phyloP scores from a whole-genome alignment of 225 moss, liverwort and hornwort genomes.

The Straminergon stramineum region DNA sequence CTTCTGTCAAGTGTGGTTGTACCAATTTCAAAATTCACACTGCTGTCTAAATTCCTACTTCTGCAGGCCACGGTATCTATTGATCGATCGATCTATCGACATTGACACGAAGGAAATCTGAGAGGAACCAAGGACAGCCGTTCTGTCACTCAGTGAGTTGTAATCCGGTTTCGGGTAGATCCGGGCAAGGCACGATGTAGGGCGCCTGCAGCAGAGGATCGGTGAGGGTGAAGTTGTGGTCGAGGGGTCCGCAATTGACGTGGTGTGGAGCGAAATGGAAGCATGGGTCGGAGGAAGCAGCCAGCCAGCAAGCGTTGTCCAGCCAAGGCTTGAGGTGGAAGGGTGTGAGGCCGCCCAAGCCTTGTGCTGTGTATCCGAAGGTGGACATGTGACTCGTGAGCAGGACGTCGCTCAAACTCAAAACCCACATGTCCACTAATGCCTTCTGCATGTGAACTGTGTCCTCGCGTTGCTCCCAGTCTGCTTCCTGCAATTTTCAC shows the following conservation, averaged over 20 bases:
- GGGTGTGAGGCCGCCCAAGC: conserved; percentile 39
- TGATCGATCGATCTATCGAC: too few relatives aligned
- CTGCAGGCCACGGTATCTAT: not conserved
- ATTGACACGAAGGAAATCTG: not conserved
- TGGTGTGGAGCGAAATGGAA: conserved; percentile 54
- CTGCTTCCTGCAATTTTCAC: conserved; percentile 16
- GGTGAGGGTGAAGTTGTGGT: conserved; percentile 20
- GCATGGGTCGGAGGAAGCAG: conserved; percentile 48
- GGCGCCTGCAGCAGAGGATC: conserved; percentile 21
- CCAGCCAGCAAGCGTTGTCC: conserved; percentile 38
- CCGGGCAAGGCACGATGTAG: conserved; percentile 36
- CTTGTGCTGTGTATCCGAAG: conserved; percentile 52
- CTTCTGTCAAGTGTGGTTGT: not conserved
- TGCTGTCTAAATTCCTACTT: not conserved
- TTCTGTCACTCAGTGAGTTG: conserved; percentile 21
- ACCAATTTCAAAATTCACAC: not conserved
- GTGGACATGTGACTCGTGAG: conserved; percentile 65
- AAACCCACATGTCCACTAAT: conserved; percentile 48
- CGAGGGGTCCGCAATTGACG: conserved; percentile 4
- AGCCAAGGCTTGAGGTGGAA: conserved; percentile 61
- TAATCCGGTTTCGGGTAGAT: conserved; percentile 40
- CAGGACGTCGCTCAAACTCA: conserved; percentile 53
- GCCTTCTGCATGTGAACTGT: conserved; percentile 43
- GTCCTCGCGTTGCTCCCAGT: conserved; percentile 52
- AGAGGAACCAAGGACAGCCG: too few relatives aligned